Conservation (phyloP, 1,139 yeast genomes). For the Saccharomycopsis hybrid region DNA sequence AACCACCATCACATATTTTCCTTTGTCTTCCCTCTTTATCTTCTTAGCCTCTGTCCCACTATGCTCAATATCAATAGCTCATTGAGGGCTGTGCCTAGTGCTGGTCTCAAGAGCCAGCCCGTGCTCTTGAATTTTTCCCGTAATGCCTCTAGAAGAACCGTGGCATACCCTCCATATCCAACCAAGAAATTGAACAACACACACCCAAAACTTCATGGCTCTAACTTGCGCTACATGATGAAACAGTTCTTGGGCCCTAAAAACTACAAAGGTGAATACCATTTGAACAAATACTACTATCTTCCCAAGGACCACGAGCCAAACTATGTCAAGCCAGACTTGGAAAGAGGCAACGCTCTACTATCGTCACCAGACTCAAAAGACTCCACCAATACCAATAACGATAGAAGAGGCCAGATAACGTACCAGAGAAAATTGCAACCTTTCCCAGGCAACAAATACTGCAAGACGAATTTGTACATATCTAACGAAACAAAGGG, state of each 20-base stretch:
- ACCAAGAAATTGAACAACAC: slow-evolving; percentile 37
- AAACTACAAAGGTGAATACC: slow-evolving; percentile 78
- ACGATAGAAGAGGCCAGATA: slow-evolving; percentile 24
- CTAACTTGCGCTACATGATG: slow-evolving; percentile 32
- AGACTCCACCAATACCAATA: background rate
- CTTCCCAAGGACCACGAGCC: slow-evolving; percentile 71
- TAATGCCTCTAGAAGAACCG: slow-evolving; percentile 28
- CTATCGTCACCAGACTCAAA: slow-evolving; percentile 29
- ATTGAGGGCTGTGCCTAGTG: no score
- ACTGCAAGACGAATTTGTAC: slow-evolving; percentile 60
- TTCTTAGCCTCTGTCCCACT: no score
- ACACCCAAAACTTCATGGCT: slow-evolving; percentile 37
- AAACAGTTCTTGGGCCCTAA: slow-evolving; percentile 57
- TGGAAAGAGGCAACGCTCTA: slow-evolving; percentile 38
- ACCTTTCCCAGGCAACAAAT: slow-evolving; percentile 76
- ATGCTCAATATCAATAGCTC: no score
- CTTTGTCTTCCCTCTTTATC: no score
- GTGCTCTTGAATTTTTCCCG: slow-evolving; percentile 8
- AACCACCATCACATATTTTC: no score
- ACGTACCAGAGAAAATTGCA: slow-evolving; percentile 33
- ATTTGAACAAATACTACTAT: slow-evolving; percentile 65
- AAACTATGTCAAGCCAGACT: slow-evolving; percentile 63
- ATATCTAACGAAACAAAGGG: slow-evolving; percentile 54
- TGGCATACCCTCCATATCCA: slow-evolving; percentile 43
- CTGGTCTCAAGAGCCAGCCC: background rate